phyloP scores from a whole-genome alignment of 306 rosid genomes.

The Phaseolus lunatus region DNA sequence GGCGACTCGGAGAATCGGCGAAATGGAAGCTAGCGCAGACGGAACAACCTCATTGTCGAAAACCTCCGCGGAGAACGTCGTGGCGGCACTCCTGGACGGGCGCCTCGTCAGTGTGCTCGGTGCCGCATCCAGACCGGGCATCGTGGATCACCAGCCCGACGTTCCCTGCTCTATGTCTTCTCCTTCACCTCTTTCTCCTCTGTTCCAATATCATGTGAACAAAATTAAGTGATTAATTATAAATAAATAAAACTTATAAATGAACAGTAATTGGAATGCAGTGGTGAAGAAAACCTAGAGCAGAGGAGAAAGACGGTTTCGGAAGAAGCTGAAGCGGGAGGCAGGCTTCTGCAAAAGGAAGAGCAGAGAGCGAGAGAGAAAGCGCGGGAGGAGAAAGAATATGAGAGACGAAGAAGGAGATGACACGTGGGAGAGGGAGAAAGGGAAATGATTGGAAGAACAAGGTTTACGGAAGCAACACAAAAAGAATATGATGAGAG shows the following conservation, averaged over 20 bases:
- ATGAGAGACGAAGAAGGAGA: constrained; percentile 8
- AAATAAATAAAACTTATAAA: neutral
- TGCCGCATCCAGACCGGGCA: constrained; percentile 67
- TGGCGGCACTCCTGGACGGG: constrained; percentile 88
- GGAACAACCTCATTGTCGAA: constrained; percentile 96
- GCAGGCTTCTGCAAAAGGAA: neutral
- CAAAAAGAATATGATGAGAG: neutral
- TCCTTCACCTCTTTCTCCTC: constrained; percentile 2
- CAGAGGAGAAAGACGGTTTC: neutral
- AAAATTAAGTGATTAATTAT: neutral
- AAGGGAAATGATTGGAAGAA: constrained; percentile 34
- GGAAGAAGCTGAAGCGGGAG: neutral
- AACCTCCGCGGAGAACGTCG: constrained; percentile 88
- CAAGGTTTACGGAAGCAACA: constrained; percentile 40
- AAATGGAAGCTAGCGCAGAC: constrained; percentile 81
- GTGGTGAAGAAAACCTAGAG: neutral
- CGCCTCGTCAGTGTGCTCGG: constrained; percentile 68
- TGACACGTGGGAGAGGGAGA: constrained; percentile 39
- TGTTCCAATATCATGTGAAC: neutral
- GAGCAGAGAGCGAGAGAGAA: neutral
- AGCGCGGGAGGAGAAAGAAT: neutral
- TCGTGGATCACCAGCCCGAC: constrained; percentile 47
- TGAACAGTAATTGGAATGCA: neutral
- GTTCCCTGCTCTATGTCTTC: constrained; percentile 9
- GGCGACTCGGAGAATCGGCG: constrained; percentile 94